Conservation (phyloP, 2,329 filamentous ascomycete genomes). For the Colletotrichum trifolii region DNA sequence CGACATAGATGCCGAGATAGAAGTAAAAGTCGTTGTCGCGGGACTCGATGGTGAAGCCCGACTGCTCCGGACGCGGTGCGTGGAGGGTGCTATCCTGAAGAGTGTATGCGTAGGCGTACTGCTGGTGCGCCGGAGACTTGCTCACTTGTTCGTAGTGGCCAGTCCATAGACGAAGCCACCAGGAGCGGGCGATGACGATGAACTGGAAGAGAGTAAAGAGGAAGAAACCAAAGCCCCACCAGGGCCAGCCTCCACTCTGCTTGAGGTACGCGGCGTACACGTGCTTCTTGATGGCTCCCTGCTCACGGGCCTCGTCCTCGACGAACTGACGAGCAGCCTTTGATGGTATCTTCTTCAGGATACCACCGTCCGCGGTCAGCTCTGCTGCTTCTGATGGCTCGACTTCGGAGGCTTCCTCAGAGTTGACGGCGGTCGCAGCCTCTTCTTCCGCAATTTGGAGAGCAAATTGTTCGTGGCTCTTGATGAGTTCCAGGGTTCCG, state of each 20-base stretch:
- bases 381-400: conserved; percentile 41
- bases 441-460: conserved; percentile 62
- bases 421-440: conserved; percentile 64
- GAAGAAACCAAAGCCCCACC: conserved; percentile 66
- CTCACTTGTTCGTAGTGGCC: conserved; percentile 50
- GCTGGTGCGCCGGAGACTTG: conserved; percentile 38
- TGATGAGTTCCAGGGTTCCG: conserved; percentile 67
- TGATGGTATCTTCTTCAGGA: conserved; percentile 61
- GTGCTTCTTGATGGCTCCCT: conserved; percentile 73
- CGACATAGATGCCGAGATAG: conserved; percentile 77
- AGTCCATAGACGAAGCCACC: conserved; percentile 75
- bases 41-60: conserved; percentile 41
- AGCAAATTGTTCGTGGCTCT: conserved; percentile 62
- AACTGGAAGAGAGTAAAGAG: conserved; percentile 67
- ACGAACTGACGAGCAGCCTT: conserved; percentile 76
- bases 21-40: conserved; percentile 60
- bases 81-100: conserved; percentile 59
- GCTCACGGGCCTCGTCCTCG: conserved; percentile 79
- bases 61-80: conserved; percentile 44
- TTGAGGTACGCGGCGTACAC: conserved; percentile 77
- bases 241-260: conserved; percentile 71
- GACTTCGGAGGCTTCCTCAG: conserved; percentile 58
- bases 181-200: conserved; percentile 67
- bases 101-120: conserved; percentile 44
- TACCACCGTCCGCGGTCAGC: conserved; percentile 49